Percentiles rank a stretch among this genome's conserved stretches.
phyloP scores from a whole-genome alignment of 139 green algal genomes.

The Chlorella sp. region DNA sequence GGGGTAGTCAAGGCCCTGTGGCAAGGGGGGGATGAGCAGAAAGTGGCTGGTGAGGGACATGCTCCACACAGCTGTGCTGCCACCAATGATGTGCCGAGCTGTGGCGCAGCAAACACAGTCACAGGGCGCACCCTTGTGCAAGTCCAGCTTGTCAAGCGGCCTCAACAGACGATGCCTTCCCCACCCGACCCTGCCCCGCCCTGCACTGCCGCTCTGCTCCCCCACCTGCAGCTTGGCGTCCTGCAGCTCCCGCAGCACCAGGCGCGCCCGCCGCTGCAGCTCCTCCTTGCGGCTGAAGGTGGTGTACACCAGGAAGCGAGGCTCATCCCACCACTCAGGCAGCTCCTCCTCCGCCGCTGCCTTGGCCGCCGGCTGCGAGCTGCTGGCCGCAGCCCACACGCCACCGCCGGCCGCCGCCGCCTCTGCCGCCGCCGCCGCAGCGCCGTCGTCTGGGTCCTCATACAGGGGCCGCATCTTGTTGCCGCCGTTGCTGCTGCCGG shows the following conservation, averaged over 20 bases:
- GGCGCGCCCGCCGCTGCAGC: conserved; percentile 28
- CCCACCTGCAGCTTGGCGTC: conserved; percentile 48
- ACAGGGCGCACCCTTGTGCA: too few species aligned
- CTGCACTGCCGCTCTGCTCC: background rate
- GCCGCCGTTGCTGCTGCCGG: background rate
- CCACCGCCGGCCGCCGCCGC: background rate
- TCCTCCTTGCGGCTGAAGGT: conserved; percentile 26
- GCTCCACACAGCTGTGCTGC: too few species aligned
- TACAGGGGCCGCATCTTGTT: conserved; percentile 11
- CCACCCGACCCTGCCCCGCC: too few species aligned
- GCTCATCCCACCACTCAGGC: conserved; percentile 46
- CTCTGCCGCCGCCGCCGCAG: background rate
- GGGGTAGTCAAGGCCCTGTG: conserved; percentile 55
- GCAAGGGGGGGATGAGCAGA: background rate
- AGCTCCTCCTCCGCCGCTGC: background rate
- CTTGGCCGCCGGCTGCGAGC: background rate
- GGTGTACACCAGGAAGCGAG: conserved; percentile 15
- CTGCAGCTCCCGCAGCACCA: conserved; percentile 48
- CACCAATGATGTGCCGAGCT: too few species aligned
- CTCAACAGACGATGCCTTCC: too few species aligned
- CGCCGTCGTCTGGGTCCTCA: background rate
- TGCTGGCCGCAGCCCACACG: background rate
- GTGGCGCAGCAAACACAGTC: too few species aligned
- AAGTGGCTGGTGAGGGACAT: background rate
- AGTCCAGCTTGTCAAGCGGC: too few species aligned